These are phyloP conservation scores for Zymoseptoria tritici DNA, from an alignment of 2,329 filamentous ascomycete species.

Conservation along the genomic window DNA sequence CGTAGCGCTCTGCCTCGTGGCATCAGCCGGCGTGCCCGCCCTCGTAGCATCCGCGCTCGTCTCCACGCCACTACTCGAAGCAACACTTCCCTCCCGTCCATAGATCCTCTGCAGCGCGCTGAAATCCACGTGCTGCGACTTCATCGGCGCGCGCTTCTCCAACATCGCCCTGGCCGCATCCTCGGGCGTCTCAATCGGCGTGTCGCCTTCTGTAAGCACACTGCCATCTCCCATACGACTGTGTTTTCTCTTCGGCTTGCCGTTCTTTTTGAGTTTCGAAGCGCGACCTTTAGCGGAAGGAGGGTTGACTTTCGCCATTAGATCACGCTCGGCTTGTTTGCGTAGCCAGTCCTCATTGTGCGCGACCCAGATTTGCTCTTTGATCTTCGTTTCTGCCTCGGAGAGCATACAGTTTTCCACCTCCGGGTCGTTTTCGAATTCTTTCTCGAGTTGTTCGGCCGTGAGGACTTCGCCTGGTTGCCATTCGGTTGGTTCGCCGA, in stretches of 20 bases:
- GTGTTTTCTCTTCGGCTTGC: slow-evolving; percentile 43
- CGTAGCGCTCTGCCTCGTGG: slow-evolving; percentile 6
- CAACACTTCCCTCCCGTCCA: slow-evolving; percentile 10
- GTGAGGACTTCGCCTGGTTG: slow-evolving; percentile 17
- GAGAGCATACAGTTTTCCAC: slow-evolving; percentile 71
- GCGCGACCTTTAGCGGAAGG: slow-evolving; percentile 32
- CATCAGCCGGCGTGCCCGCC: slow-evolving; percentile 1
- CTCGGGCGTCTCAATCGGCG: slow-evolving; percentile 36
- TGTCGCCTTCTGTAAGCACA: slow-evolving; percentile 35
- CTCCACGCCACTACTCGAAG: slow-evolving; percentile 12
- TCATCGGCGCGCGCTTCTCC: slow-evolving; percentile 35
- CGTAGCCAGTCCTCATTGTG: slow-evolving; percentile 92
- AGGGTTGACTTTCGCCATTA: slow-evolving; percentile 59
- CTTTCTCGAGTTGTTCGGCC: slow-evolving; percentile 42
- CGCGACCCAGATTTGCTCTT: slow-evolving; percentile 89
- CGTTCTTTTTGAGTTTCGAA: slow-evolving; percentile 29
- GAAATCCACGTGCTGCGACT: slow-evolving; percentile 42
- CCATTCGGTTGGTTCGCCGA: slow-evolving; percentile 47
- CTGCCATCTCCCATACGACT: slow-evolving; percentile 37
- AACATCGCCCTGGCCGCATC: slow-evolving; percentile 42
- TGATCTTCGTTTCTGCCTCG: slow-evolving; percentile 67
- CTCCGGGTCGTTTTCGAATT: slow-evolving; percentile 86
- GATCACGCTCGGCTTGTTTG: slow-evolving; percentile 73
- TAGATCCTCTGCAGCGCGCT: slow-evolving; percentile 38
- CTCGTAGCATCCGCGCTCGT: slow-evolving; percentile 7